Conservation (phyloP, 202 grass and related monocot genomes). For the Setaria viridis region DNA sequence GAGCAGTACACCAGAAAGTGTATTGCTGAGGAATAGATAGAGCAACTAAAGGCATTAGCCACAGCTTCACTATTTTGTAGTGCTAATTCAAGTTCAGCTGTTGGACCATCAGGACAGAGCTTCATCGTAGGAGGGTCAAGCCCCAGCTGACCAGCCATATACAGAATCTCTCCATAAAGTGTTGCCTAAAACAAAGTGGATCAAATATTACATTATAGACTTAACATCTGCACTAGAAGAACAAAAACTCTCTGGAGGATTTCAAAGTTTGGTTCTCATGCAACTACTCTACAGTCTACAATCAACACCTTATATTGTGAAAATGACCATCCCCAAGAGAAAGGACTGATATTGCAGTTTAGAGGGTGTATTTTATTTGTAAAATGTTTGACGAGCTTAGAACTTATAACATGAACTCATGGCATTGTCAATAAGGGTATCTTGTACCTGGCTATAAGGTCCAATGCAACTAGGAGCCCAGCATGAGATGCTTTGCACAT, state of each 20-base stretch:
- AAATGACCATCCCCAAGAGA: background rate
- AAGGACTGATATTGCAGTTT: background rate
- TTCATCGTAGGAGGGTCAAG: constrained; percentile 87
- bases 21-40: constrained; percentile 71
- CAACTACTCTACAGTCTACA: constrained; percentile 16
- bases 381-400: background rate
- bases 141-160: constrained; percentile 95
- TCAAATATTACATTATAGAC: constrained; percentile 15
- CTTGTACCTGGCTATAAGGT: constrained; percentile 88
- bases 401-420: constrained; percentile 15
- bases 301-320: constrained; percentile 20
- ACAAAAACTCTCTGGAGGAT: background rate
- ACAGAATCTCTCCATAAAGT: constrained; percentile 70
- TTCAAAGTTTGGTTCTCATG: background rate
- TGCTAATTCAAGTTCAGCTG: constrained; percentile 72
- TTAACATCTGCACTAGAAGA: background rate
- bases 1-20: constrained; percentile 91
- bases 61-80: constrained; percentile 81
- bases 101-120: constrained; percentile 69
- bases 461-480: constrained; percentile 99
- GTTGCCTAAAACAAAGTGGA: constrained; percentile 71
- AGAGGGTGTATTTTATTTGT: background rate
- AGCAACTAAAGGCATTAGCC: constrained; percentile 75
- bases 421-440: background rate
- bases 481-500: constrained; percentile 98